phyloP scores from a whole-genome alignment of 2,329 filamentous ascomycete species.

The Chaetomium sp. region DNA sequence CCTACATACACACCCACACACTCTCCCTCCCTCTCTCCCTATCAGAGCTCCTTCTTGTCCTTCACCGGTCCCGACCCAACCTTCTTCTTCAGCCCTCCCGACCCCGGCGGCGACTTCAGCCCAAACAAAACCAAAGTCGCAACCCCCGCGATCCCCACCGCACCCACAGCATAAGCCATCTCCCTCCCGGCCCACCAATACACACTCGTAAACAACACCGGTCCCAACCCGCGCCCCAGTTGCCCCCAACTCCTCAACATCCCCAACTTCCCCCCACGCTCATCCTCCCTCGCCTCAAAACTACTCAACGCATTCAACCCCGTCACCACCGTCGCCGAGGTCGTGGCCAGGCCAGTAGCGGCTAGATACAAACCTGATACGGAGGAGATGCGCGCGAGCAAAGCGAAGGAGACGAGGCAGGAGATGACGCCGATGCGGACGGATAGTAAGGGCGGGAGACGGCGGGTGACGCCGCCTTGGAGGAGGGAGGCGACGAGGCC shows the following conservation, averaged over 20 bases:
- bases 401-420: slow-evolving; percentile 71
- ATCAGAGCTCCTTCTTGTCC: slow-evolving; percentile 20
- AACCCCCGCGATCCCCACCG: slow-evolving; percentile 72
- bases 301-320: slow-evolving; percentile 87
- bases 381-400: slow-evolving; percentile 65
- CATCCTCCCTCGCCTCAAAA: slow-evolving; percentile 73
- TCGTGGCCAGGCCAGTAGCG: slow-evolving; percentile 77
- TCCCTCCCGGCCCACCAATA: slow-evolving; percentile 98
- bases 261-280: slow-evolving; percentile 81
- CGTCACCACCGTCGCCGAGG: slow-evolving; percentile 90
- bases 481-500: slow-evolving; percentile 87
- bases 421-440: slow-evolving; percentile 73
- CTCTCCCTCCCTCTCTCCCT: not conserved
- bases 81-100: slow-evolving; percentile 14
- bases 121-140: slow-evolving; percentile 62
- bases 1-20: not conserved
- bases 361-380: slow-evolving; percentile 70
- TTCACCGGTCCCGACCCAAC: not conserved
- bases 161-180: slow-evolving; percentile 74
- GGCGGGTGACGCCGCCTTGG: slow-evolving; percentile 84
- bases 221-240: slow-evolving; percentile 78
- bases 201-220: slow-evolving; percentile 83
- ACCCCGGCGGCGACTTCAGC: slow-evolving; percentile 56
- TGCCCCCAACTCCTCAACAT: slow-evolving; percentile 78
- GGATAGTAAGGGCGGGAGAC: slow-evolving; percentile 71